Conservation (phyloP, 2,329 filamentous ascomycete species). For the Lachnellula subtilissima region DNA sequence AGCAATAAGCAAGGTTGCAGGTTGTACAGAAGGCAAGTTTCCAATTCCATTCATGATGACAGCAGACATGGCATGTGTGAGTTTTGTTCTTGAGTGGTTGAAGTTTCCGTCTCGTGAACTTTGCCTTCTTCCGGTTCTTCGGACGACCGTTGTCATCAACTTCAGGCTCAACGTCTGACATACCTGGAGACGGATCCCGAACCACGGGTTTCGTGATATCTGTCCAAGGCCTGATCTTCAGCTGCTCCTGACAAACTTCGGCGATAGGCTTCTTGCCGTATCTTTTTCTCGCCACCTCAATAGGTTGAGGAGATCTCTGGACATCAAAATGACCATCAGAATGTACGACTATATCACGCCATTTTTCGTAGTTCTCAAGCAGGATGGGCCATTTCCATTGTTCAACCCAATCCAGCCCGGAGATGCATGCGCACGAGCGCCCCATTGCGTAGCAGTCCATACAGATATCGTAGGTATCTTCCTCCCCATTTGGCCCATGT, state of each 20-base stretch:
- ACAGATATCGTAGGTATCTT: slow-evolving; percentile 89
- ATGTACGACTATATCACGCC: slow-evolving; percentile 73
- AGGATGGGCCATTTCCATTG: slow-evolving; percentile 85
- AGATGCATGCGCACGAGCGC: slow-evolving; percentile 84
- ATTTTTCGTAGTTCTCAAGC: slow-evolving; percentile 71
- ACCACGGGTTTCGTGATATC: slow-evolving; percentile 54
- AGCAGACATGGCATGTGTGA: slow-evolving; percentile 76
- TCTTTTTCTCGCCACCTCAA: slow-evolving; percentile 64
- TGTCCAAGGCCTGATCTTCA: slow-evolving; percentile 73
- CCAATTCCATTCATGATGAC: slow-evolving; percentile 74
- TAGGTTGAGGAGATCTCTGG: slow-evolving; percentile 61
- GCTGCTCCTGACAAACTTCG: slow-evolving; percentile 88
- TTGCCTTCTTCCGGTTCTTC: slow-evolving; percentile 57
- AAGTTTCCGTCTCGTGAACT: slow-evolving; percentile 38
- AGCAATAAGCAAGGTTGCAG: slow-evolving; percentile 79
- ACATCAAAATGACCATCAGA: slow-evolving; percentile 64
- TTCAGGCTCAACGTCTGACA: slow-evolving; percentile 49
- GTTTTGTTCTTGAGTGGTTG: slow-evolving; percentile 45
- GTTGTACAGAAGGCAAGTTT: slow-evolving; percentile 76
- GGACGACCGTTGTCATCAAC: slow-evolving; percentile 59
- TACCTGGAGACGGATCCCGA: slow-evolving; percentile 31
- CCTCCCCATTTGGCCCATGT: slow-evolving; percentile 63
- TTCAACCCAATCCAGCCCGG: slow-evolving; percentile 82
- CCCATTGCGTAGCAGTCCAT: slow-evolving; percentile 99
- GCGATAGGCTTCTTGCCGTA: slow-evolving; percentile 75